Evolutionary conservation across 192 early-diverging fungal species (phyloP).

Genomic region (Spizellomyces sp.): DNA sequence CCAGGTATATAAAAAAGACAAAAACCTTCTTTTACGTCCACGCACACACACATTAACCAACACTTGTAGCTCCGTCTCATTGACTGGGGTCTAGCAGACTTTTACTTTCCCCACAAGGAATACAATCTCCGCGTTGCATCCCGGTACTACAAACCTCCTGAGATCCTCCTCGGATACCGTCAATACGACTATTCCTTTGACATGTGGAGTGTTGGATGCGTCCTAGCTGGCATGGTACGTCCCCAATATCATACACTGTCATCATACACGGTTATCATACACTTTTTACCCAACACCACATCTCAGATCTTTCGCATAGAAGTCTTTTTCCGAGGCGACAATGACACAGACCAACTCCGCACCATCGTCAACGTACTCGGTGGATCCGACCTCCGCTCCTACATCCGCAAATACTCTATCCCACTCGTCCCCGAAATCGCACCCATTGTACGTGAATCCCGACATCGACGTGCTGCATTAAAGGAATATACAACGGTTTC

Average conservation of each 20-base stretch:
- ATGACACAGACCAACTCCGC: constrained; percentile 45
- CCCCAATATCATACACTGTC: too few relatives aligned
- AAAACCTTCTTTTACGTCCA: too few relatives aligned
- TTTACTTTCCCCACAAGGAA: constrained; percentile 35
- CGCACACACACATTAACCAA: too few relatives aligned
- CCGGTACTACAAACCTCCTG: constrained; percentile 53
- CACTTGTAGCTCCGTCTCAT: constrained; percentile 32
- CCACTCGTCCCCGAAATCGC: constrained; percentile 8
- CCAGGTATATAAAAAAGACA: neutral
- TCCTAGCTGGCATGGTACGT: constrained; percentile 50
- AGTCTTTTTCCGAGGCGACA: constrained; percentile 45
- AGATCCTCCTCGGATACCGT: constrained; percentile 46
- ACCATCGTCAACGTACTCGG: constrained; percentile 43
- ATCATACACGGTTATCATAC: neutral
- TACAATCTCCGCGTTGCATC: constrained; percentile 43
- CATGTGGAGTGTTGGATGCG: constrained; percentile 51
- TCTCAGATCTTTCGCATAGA: constrained; percentile 38
- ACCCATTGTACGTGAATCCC: neutral
- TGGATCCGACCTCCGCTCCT: constrained; percentile 32
- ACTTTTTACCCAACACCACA: neutral
- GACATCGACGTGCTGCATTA: neutral
- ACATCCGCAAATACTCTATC: constrained; percentile 31
- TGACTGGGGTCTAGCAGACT: constrained; percentile 54
- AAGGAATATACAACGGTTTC: neutral
- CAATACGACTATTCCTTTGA: constrained; percentile 52